Conservation (phyloP, 1,139 yeast species). For the Suhomyces bribrorum region DNA sequence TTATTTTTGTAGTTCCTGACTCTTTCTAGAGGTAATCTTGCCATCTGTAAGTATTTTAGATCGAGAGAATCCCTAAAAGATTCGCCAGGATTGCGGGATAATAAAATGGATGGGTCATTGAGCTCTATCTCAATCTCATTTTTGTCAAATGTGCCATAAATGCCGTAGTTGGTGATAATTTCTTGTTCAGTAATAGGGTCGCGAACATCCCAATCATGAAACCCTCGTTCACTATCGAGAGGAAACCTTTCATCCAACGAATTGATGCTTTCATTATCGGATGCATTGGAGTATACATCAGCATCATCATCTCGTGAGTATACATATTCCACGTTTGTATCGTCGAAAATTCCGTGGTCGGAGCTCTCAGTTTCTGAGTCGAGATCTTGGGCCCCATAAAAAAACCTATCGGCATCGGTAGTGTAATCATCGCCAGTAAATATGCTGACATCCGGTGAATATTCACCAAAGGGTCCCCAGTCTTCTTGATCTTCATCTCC, state of each 20-base stretch:
- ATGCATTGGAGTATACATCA: not conserved
- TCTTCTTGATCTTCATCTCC: conserved; percentile 1
- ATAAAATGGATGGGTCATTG: too few relatives aligned
- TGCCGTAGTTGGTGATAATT: too few relatives aligned
- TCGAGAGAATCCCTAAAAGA: conserved; percentile 30
- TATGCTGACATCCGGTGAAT: conserved; percentile 1
- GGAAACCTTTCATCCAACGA: conserved; percentile 19
- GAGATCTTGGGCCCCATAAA: too few relatives aligned
- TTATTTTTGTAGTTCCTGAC: conserved; percentile 41
- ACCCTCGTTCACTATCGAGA: conserved; percentile 26
- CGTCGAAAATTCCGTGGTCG: too few relatives aligned
- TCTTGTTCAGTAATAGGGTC: conserved; percentile 8
- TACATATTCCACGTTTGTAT: conserved; percentile 13
- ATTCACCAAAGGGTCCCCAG: conserved; percentile 1
- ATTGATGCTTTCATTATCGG: not conserved
- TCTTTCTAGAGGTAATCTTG: conserved; percentile 23
- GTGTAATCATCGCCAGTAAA: conserved; percentile 5
- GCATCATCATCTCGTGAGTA: not conserved
- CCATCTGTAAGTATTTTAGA: conserved; percentile 26
- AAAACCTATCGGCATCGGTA: conserved; percentile 23
- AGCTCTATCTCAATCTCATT: too few relatives aligned
- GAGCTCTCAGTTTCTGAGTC: too few relatives aligned
- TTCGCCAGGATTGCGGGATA: too few relatives aligned
- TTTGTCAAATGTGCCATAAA: too few relatives aligned
- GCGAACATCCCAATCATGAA: conserved; percentile 29